Base-by-base conservation (phyloP, 2,329 filamentous ascomycete genomes). In the Madurella fahalii region DNA sequence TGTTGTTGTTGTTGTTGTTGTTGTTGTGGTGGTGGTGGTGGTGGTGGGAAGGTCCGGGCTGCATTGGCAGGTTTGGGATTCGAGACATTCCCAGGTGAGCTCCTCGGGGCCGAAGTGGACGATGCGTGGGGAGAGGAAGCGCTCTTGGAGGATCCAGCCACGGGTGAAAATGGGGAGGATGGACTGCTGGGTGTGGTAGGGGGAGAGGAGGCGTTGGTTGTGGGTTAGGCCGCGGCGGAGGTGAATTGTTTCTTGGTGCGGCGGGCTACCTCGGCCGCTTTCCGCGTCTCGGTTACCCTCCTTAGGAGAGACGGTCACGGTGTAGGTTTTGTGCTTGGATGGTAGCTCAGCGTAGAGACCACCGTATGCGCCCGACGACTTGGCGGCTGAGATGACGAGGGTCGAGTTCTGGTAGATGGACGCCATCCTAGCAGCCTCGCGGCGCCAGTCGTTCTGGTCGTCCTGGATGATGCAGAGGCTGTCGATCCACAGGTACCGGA, bases 391-490 rank as follows among this genome's bases (percentile, higher is more conserved):
- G 9, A 58, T 45, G 40, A 51, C 47, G 20, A 58, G 45, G 20
- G 48, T 47, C 15, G 52, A 51, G 1, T 31, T 49, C 5, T 40
- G 48, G 43, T 58, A 65, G 37, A 65, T 56, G 30, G 41, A 43
- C 15, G 48, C 60, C 62, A 65, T 65, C 11, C 30, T 31, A 4
- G 42, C 30, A 9, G 59, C 52, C 49, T 66, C 58, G 9, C 39
- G 30, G n/a, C 31, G 18, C 58, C 61, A 63, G 16, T 65, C 64
- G 2, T 43, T 41, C 7, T 34, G 7, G 16, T 50, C 54, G 50
- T 65, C 63, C 47, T 67, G 65, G 1, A 66, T 42, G 2, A 67
- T 65, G 43, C 62, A 65, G 4, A 66, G 43, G 16, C 61, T 58
- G 42, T 66, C 64, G 9, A 66, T 59, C 65, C 65, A 66, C 13